Percentiles rank a stretch among this genome's conserved stretches.
phyloP scores from a whole-genome alignment of 2,329 filamentous ascomycete species.

The Fusarium burgessii region DNA sequence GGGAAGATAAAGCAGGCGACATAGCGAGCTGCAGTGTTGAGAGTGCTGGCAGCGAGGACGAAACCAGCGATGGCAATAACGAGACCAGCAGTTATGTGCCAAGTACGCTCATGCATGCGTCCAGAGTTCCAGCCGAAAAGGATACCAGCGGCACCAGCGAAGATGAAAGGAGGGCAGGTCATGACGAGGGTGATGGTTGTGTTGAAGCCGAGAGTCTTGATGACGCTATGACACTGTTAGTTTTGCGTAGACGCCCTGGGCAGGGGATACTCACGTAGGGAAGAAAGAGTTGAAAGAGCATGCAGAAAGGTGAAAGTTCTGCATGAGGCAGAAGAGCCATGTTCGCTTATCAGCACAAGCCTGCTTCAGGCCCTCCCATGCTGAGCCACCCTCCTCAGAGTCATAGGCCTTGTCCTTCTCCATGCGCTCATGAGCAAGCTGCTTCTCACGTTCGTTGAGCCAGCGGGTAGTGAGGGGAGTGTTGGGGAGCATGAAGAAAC shows the following conservation, averaged over 20 bases:
- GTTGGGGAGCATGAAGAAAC: slow-evolving; percentile 51
- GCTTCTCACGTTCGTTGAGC: slow-evolving; percentile 60
- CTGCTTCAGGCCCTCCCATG: slow-evolving; percentile 61
- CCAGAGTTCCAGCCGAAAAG: slow-evolving; percentile 63
- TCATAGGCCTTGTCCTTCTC: slow-evolving; percentile 64
- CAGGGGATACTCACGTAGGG: no score
- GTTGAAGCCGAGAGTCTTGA: slow-evolving; percentile 62
- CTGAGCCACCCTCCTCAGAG: slow-evolving; percentile 52
- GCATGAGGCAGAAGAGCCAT: slow-evolving; percentile 66
- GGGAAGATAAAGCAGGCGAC: slow-evolving; percentile 58
- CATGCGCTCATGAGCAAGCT: slow-evolving; percentile 61
- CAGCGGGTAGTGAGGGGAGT: slow-evolving; percentile 59
- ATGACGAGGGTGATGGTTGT: slow-evolving; percentile 63
- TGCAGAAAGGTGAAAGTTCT: slow-evolving; percentile 66
- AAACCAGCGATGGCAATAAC: slow-evolving; percentile 58
- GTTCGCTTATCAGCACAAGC: slow-evolving; percentile 63
- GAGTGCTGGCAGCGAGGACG: slow-evolving; percentile 52
- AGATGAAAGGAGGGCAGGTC: slow-evolving; percentile 64
- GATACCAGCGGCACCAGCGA: slow-evolving; percentile 61
- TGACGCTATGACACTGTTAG: slow-evolving; percentile 50
- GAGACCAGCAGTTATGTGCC: slow-evolving; percentile 62
- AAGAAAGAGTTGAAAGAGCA: slow-evolving; percentile 62
- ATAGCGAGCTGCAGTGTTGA: slow-evolving; percentile 56
- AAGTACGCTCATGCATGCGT: slow-evolving; percentile 60
- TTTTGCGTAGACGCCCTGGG: slow-evolving; percentile 52